Evolutionary conservation across 371 early-diverging fungal species (phyloP).

Genomic region (Polyrhizophydium stewartii): DNA sequence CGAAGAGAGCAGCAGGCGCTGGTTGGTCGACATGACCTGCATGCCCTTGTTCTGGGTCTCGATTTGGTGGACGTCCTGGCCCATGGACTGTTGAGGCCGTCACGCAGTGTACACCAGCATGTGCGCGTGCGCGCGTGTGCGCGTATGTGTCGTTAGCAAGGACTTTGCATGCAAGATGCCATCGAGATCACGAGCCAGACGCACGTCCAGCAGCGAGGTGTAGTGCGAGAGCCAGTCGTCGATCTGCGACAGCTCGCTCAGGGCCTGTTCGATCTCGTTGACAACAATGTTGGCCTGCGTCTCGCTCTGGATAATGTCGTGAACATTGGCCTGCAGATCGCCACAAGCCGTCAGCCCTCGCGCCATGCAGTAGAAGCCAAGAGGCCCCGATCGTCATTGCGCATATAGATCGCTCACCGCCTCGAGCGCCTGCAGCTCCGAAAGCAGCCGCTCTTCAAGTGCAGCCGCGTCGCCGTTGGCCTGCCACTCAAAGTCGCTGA

Average conservation of each 20-base stretch:
- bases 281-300: constrained; percentile 77
- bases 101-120: background rate
- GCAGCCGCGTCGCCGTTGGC: constrained; percentile 65
- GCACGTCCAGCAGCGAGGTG: constrained; percentile 80
- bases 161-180: background rate
- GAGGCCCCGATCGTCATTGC: background rate
- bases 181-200: constrained; percentile 8
- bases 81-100: constrained; percentile 68
- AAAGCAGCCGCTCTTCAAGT: constrained; percentile 54
- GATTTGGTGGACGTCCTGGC: constrained; percentile 91
- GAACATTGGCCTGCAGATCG: constrained; percentile 86
- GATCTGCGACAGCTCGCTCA: constrained; percentile 73
- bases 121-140: background rate
- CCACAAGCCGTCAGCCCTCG: background rate
- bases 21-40: constrained; percentile 83
- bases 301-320: constrained; percentile 88
- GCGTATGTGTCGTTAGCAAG: background rate
- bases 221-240: constrained; percentile 83
- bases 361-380: background rate
- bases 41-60: constrained; percentile 87
- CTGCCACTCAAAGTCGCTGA: constrained; percentile 65
- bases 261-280: constrained; percentile 72
- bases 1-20: constrained; percentile 73
- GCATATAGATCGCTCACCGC: constrained; percentile 44
- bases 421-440: constrained; percentile 65